Percentiles rank a stretch among this genome's conserved stretches.
These are phyloP conservation scores for Crithidia expoeki DNA, from an alignment of 208 protist species.

Conservation along the genomic window DNA sequence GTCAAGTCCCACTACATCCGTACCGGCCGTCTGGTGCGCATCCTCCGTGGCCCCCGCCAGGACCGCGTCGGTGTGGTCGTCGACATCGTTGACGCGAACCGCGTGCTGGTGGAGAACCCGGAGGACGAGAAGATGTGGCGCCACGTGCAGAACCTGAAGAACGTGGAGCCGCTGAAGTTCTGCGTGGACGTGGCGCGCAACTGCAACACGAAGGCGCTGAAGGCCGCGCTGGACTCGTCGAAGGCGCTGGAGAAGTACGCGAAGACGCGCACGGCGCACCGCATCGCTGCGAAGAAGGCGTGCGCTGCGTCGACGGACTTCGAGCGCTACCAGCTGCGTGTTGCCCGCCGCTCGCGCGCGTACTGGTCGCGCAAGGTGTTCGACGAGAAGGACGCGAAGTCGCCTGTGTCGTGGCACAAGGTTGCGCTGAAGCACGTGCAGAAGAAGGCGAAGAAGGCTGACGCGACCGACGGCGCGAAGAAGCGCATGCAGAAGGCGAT, in stretches of 20 bases:
- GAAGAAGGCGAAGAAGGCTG: conserved; percentile 87
- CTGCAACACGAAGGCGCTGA: conserved; percentile 77
- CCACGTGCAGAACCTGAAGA: conserved; percentile 90
- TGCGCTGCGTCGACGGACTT: conserved; percentile 87
- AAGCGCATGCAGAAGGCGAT: conserved; percentile 91
- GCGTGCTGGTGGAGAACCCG: conserved; percentile 91
- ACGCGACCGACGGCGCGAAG: conserved; percentile 73
- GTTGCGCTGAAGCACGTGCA: conserved; percentile 83
- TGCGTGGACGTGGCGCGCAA: conserved; percentile 62
- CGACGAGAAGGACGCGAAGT: conserved; percentile 89
- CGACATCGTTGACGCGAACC: conserved; percentile 91
- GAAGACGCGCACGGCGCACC: conserved; percentile 75
- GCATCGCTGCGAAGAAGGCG: conserved; percentile 85
- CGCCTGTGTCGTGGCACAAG: conserved; percentile 90
- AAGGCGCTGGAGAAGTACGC: conserved; percentile 89
- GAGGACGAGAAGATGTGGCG: conserved; percentile 90
- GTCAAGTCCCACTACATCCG: conserved; percentile 69
- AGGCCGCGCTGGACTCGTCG: conserved; percentile 64
- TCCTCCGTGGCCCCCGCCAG: conserved; percentile 62
- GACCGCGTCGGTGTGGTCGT: conserved; percentile 77
- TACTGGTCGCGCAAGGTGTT: conserved; percentile 92
- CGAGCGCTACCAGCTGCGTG: conserved; percentile 92
- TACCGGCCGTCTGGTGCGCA: conserved; percentile 61
- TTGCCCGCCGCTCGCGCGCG: conserved; percentile 89
- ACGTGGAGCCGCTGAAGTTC: conserved; percentile 88